These are phyloP conservation scores for Phytophthora cajani DNA, from an alignment of 352 stramenopile genomes.

Conservation along the genomic window DNA sequence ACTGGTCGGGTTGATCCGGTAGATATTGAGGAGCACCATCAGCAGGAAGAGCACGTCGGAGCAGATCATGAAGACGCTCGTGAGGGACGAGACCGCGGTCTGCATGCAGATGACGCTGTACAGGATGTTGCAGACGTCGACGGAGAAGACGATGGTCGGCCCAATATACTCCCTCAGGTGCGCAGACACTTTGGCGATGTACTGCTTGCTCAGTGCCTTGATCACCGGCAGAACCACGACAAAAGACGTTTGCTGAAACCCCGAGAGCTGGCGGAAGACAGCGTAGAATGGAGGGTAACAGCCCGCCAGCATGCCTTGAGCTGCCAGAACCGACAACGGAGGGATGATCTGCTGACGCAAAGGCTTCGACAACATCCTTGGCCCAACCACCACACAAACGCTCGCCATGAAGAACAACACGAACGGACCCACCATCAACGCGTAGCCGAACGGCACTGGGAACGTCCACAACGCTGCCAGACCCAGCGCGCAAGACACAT, in stretches of 20 bases:
- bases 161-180: conserved; percentile 28
- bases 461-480: conserved; percentile 19
- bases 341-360: conserved; percentile 4
- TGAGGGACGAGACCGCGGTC: conserved; percentile 16
- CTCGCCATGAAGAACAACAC: background rate
- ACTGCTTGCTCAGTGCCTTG: conserved; percentile 27
- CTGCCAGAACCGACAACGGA: background rate
- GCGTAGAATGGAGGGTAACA: conserved; percentile 20
- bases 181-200: conserved; percentile 4
- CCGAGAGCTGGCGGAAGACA: conserved; percentile 17
- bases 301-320: background rate
- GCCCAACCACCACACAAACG: background rate
- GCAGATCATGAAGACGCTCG: conserved; percentile 16
- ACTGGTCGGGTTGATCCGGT: background rate
- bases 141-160: conserved; percentile 27
- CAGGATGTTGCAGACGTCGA: conserved; percentile 41
- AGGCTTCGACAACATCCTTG: background rate
- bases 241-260: conserved; percentile 12
- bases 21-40: conserved; percentile 1
- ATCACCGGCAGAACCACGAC: conserved; percentile 14
- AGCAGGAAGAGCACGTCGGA: conserved; percentile 22
- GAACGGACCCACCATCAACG: conserved; percentile 6
- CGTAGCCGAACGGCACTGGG: conserved; percentile 10
- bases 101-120: conserved; percentile 39
- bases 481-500: background rate